Evolutionary conservation across 164 flowering plant genomes (phyloP), one percentile per base, ranked within the genome.

Genomic region (Euptelea pleiosperma): DNA sequence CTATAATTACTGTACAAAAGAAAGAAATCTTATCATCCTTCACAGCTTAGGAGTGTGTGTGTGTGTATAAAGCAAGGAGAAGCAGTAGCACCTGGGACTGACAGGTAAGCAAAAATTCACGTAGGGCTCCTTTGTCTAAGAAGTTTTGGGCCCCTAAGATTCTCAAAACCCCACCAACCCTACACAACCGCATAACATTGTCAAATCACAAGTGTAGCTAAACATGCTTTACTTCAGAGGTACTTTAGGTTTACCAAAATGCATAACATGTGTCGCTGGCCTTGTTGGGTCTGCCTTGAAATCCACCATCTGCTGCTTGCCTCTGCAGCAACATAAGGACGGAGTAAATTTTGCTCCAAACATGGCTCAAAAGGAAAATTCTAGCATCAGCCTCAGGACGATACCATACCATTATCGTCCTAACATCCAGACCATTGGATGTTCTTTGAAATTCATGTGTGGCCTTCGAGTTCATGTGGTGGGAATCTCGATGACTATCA

Each of bases 211-310:
- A 18, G 43, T 57, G 29, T 9, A 39, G 12, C 52, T 8, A 52
- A 44, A 37, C 14, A 47, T 2, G 15, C 14, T 11, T 11, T 55
- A 64, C n/a, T 25, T 51, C 34, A 4, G 45, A 41, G 24, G 45
- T 5, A 15, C 15, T n/a, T 26, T 1, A 21, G 6, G 41, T 81
- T 68, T 65, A 91, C 99, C 99, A 94, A 75, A 94, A 91, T 55
- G 97, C 96, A 71, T 91, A 94, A 64, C 97, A 90, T 1, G 99
- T 83, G 62, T 94, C 99, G 73, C 83, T 80, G 45, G 75, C 58
- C 73, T 94, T 90, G 81, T 91, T 94, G 52, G 85, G 26, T 65
- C 97, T 81, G 34, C 99, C 99, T 73, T 91, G 97, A 74, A 88
- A 81, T 46, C 99, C 99, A 58, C 97, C 97, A 76, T 86, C 96